These are phyloP conservation scores for Amanita polypyramis DNA, from an alignment of 768 basidiomycete genomes.

Conservation along the genomic window DNA sequence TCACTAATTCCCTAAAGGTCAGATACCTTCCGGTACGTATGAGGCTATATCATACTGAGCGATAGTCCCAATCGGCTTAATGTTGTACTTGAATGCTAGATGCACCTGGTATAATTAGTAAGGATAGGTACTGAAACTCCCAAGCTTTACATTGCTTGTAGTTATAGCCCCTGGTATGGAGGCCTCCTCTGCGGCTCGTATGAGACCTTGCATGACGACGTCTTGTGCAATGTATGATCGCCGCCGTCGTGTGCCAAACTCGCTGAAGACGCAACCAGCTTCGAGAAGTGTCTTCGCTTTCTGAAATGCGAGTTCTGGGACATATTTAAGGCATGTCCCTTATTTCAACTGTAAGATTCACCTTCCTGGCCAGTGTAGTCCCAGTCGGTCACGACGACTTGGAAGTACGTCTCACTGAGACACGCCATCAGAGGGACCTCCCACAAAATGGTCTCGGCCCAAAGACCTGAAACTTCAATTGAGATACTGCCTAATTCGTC, in stretches of 20 bases:
- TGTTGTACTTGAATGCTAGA: constrained; percentile 66
- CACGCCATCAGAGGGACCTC: constrained; percentile 94
- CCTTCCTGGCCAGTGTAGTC: constrained; percentile 73
- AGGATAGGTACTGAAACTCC: neutral
- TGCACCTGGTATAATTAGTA: constrained; percentile 43
- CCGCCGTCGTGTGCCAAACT: constrained; percentile 81
- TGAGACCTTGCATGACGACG: constrained; percentile 57
- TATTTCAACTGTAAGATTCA: constrained; percentile 14
- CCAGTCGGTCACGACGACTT: constrained; percentile 70
- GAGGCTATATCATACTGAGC: constrained; percentile 53
- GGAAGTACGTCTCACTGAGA: constrained; percentile 85
- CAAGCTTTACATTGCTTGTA: constrained; percentile 76
- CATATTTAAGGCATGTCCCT: neutral
- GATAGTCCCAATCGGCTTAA: constrained; percentile 70
- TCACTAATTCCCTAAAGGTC: constrained; percentile 35
- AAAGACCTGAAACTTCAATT: constrained; percentile 63
- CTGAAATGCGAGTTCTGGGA: constrained; percentile 53
- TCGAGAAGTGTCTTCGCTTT: constrained; percentile 60
- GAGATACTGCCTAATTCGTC: constrained; percentile 50
- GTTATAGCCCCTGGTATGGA: constrained; percentile 43
- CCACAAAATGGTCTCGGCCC: constrained; percentile 86
- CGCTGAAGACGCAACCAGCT: constrained; percentile 63
- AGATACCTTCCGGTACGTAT: constrained; percentile 8
- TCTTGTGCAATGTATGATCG: constrained; percentile 71
- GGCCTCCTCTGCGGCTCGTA: constrained; percentile 49